Evolutionary conservation across 1,139 yeast genomes (phyloP).

Genomic region (Scheffersomyces titani): DNA sequence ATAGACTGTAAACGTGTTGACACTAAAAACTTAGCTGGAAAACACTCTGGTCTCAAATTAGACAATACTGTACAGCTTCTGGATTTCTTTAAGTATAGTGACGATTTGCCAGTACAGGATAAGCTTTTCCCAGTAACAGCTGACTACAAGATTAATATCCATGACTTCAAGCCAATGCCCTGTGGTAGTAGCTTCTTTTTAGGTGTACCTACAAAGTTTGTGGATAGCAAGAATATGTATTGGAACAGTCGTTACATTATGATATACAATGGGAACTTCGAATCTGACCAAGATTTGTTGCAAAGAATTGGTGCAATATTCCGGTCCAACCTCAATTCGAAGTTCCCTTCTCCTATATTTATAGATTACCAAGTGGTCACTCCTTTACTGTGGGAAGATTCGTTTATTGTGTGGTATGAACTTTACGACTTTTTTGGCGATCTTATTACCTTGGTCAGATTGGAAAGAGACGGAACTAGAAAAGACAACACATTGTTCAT

Average conservation of each 20-base stretch:
- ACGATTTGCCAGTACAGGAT: not conserved
- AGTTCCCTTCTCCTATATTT: conserved; percentile 29
- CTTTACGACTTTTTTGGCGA: conserved; percentile 36
- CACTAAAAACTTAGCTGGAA: conserved; percentile 12
- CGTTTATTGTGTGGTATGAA: conserved; percentile 40
- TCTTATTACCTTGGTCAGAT: conserved; percentile 24
- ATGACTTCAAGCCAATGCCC: conserved; percentile 26
- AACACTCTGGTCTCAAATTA: too few relatives aligned
- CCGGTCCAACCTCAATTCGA: conserved; percentile 23
- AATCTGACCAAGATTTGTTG: conserved; percentile 16
- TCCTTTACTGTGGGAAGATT: conserved; percentile 32
- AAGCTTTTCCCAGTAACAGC: not conserved
- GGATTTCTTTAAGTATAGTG: not conserved
- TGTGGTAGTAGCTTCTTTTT: conserved; percentile 35
- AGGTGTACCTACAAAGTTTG: conserved; percentile 20
- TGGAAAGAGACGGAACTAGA: conserved; percentile 24
- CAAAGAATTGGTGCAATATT: conserved; percentile 21
- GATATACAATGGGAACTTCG: conserved; percentile 23
- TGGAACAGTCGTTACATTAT: conserved; percentile 26
- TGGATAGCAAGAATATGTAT: conserved; percentile 13
- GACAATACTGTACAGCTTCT: too few relatives aligned
- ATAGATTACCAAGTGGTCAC: conserved; percentile 11
- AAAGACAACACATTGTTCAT: conserved; percentile 16
- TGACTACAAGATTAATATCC: conserved; percentile 25
- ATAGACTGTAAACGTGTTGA: conserved; percentile 44